Percentiles rank a stretch among this genome's conserved stretches.
These are phyloP conservation scores for Mortierella sp. DNA, from an alignment of 371 early-diverging fungal species.

Conservation along the genomic window DNA sequence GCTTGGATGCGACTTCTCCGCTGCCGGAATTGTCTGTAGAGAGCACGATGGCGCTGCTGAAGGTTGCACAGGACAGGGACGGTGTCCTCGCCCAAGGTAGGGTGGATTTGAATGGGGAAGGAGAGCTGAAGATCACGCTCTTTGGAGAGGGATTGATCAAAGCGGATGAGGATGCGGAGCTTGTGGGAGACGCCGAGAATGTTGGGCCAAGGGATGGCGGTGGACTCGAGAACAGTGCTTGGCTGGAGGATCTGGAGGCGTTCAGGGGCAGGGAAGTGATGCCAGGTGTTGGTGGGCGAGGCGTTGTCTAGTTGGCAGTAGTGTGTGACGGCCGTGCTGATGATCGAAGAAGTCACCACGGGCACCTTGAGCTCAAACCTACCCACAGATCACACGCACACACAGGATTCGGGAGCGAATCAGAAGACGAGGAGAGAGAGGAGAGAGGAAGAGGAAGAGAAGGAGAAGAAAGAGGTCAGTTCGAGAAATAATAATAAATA, in stretches of 20 bases:
- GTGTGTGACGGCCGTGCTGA: slow-evolving; percentile 34
- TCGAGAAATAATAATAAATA: no score
- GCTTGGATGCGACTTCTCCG: slow-evolving; percentile 8
- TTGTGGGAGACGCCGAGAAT: slow-evolving; percentile 27
- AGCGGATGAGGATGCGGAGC: slow-evolving; percentile 28
- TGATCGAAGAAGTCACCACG: slow-evolving; percentile 11
- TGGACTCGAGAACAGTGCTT: slow-evolving; percentile 21
- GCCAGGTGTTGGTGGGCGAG: slow-evolving; percentile 24
- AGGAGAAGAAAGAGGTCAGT: neutral
- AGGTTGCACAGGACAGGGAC: slow-evolving; percentile 25
- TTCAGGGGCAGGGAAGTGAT: slow-evolving; percentile 8
- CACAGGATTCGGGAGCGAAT: no score
- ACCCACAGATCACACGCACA: no score
- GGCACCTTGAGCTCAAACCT: slow-evolving; percentile 19
- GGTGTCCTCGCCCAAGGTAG: slow-evolving; percentile 20
- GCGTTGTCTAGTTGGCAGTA: slow-evolving; percentile 15
- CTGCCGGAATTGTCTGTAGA: neutral
- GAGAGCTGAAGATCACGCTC: slow-evolving; percentile 48
- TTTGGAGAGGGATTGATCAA: slow-evolving; percentile 19
- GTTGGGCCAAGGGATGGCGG: slow-evolving; percentile 12
- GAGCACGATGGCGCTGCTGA: neutral
- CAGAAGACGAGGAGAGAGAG: no score
- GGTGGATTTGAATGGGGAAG: slow-evolving; percentile 36
- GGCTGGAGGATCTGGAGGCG: slow-evolving; percentile 46
- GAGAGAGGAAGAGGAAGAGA: no score